A percentile compares a stretch with the other conserved stretches of the same genome.
Conservation (phyloP, 2,329 filamentous ascomycete species). For the Eutypa lata region DNA sequence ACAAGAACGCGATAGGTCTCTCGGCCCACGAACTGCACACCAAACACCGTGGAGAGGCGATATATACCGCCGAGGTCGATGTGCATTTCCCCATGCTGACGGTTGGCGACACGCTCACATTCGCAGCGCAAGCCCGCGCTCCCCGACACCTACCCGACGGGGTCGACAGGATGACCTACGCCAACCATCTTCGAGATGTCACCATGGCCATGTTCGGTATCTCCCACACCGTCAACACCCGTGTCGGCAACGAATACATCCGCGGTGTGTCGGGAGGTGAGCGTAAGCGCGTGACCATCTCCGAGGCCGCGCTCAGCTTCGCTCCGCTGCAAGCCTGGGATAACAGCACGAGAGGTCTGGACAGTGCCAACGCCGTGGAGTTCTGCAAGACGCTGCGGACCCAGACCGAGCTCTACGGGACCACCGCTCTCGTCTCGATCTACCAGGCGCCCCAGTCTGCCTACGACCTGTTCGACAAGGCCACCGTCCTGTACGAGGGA, state of each 20-base stretch:
- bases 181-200: slow-evolving; percentile 65
- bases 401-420: slow-evolving; percentile 64
- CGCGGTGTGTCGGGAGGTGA: slow-evolving; percentile 74
- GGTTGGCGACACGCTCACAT: slow-evolving; percentile 76
- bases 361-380: slow-evolving; percentile 73
- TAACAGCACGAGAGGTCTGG: slow-evolving; percentile 71
- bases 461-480: slow-evolving; percentile 65
- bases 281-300: slow-evolving; percentile 64
- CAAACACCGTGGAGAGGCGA: slow-evolving; percentile 77
- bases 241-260: slow-evolving; percentile 72
- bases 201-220: slow-evolving; percentile 76
- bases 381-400: slow-evolving; percentile 67
- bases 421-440: slow-evolving; percentile 67
- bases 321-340: slow-evolving; percentile 65
- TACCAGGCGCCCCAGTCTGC: slow-evolving; percentile 66
- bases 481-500: slow-evolving; percentile 56
- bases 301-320: slow-evolving; percentile 57
- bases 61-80: slow-evolving; percentile 83
- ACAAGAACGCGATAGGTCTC: slow-evolving; percentile 44
- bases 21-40: slow-evolving; percentile 72
- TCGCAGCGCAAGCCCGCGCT: slow-evolving; percentile 68
- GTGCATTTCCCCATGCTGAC: slow-evolving; percentile 75
- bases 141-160: slow-evolving; percentile 60
- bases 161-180: slow-evolving; percentile 50
- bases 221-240: slow-evolving; percentile 68